Percentiles rank a stretch among this genome's conserved stretches.
phyloP scores from a whole-genome alignment of 1,284 basidiomycete species.

The Salmacisia buchloeana region DNA sequence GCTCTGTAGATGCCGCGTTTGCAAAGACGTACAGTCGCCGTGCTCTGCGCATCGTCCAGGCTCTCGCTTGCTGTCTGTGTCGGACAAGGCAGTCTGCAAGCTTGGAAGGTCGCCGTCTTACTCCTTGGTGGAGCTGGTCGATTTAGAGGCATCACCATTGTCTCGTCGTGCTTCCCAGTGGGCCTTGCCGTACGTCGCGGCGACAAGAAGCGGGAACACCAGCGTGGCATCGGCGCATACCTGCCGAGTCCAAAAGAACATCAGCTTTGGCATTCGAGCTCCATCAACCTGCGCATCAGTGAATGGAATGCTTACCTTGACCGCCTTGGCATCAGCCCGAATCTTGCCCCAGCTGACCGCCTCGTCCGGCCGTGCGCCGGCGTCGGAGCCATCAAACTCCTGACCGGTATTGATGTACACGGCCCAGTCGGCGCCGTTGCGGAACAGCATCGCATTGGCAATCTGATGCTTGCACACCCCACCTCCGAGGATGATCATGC shows the following conservation, averaged over 20 bases:
- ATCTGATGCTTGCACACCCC: conserved; percentile 99
- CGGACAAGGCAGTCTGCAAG: no score
- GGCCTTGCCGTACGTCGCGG: conserved; percentile 66
- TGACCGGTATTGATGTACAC: conserved; percentile 99
- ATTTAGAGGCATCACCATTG: no score
- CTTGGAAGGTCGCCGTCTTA: no score
- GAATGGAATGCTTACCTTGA: conserved; percentile 63
- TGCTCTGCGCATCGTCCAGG: no score
- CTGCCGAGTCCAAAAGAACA: neutral
- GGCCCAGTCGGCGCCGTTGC: conserved; percentile 91
- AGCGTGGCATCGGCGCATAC: conserved; percentile 72
- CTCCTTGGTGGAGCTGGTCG: no score
- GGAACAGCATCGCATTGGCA: conserved; percentile 95
- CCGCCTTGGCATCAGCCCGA: conserved; percentile 69
- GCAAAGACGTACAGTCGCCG: no score
- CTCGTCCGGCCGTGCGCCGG: conserved; percentile 93
- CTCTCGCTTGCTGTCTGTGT: no score
- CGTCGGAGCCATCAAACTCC: conserved; percentile 97
- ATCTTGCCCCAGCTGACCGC: conserved; percentile 99
- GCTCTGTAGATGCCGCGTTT: no score
- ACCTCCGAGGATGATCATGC: conserved; percentile 96
- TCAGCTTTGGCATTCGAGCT: conserved; percentile 6
- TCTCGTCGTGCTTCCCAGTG: conserved; percentile 10
- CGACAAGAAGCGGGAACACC: conserved; percentile 82
- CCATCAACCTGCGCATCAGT: neutral